phyloP scores from a whole-genome alignment of 225 moss, liverwort and hornwort species.

The Straminergon stramineum region DNA sequence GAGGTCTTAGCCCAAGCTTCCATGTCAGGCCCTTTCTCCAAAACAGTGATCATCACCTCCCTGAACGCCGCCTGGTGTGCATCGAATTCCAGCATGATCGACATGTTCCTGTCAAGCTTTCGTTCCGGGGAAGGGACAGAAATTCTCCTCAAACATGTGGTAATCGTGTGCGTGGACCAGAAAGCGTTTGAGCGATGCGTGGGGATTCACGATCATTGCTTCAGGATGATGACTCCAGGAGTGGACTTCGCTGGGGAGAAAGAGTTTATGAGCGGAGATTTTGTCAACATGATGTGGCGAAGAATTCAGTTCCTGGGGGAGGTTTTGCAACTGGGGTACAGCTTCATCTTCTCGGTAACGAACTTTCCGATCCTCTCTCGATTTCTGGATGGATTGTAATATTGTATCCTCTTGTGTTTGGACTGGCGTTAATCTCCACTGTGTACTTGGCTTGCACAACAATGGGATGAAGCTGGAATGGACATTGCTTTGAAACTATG shows the following conservation, averaged over 20 bases:
- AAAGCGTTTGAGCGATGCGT: constrained; percentile 58
- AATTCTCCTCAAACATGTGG: constrained; percentile 40
- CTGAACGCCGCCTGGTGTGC: constrained; percentile 77
- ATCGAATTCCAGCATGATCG: constrained; percentile 57
- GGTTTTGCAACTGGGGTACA: constrained; percentile 64
- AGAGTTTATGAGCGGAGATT: constrained; percentile 62
- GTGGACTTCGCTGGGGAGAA: constrained; percentile 58
- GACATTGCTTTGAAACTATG: not conserved
- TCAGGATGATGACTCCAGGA: constrained; percentile 40
- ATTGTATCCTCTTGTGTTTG: not conserved
- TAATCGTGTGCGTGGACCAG: constrained; percentile 67
- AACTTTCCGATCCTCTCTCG: not conserved
- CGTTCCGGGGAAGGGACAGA: constrained; percentile 33
- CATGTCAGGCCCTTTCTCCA: constrained; percentile 11
- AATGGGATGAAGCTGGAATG: not conserved
- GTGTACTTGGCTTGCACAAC: not conserved
- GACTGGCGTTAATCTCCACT: not conserved
- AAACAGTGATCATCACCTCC: constrained; percentile 64
- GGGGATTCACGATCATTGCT: constrained; percentile 64
- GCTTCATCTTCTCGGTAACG: constrained; percentile 64
- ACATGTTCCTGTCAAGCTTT: constrained; percentile 58
- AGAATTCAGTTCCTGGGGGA: constrained; percentile 60
- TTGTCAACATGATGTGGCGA: constrained; percentile 88
- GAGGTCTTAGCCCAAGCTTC: constrained; percentile 35
- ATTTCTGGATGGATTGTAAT: not conserved